Evolutionary conservation across 306 rosid genomes (phyloP), one percentile per base, ranked within the genome.

Genomic region (Dicorynia guianensis): DNA sequence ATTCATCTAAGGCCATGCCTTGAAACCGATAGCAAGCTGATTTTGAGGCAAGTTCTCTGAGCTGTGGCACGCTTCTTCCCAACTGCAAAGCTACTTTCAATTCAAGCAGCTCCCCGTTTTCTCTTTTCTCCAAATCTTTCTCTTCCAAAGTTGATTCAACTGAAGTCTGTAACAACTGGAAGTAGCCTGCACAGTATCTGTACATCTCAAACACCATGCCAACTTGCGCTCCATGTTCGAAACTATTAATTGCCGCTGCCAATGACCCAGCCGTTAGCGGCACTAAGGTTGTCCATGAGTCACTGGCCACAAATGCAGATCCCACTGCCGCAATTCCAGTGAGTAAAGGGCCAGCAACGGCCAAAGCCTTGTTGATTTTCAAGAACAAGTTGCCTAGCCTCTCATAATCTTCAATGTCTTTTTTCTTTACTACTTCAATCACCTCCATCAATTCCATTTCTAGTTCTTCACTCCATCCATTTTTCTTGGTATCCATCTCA

Each of bases 151-250:
- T 75, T 13, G 88, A 63, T 48, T 80, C 87, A 47, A 91, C 64
- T 1, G 86, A 76, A 1, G 64, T 72, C 54, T 91, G 90, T 40
- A 91, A 2, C 67, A 75, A 25, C 33, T 65, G 35, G 59, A 92
- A 92, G 72, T 86, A 84, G 0, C 96, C 97, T 0, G 67, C 91
- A 17, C 83, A 79, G 63, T 63, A 42, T 56, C 93, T 84, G 8
- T 89, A 92, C 91, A 92, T 81, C 80, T 92, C 96, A 15, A 89
- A 60, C 76, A 92, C 85, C 97, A 83, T 89, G 1, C 97, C 97
- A 2, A 92, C 81, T 80, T 92, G 97, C 1, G 78, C 90, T 17
- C 89, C 96, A 44, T 92, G 97, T 57, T 83, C 86, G 3, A 89
- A 86, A 7, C 87, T 70, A 71, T 86, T 91, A 8, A 86, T 56